Percentiles rank a stretch among this genome's conserved stretches.
phyloP scores from a whole-genome alignment of 2,329 filamentous ascomycete genomes.

The Alternaria sp. region DNA sequence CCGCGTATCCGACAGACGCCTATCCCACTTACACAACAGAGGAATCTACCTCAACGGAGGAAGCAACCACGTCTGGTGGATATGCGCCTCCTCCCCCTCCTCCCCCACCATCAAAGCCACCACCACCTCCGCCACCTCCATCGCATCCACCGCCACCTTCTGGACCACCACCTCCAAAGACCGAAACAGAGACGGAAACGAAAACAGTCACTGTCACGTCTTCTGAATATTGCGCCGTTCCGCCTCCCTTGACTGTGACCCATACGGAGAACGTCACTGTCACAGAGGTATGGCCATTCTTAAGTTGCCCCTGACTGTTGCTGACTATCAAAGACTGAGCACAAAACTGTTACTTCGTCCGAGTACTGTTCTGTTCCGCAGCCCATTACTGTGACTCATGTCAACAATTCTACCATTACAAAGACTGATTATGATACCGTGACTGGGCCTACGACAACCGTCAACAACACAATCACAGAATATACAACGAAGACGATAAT shows the following conservation, averaged over 20 bases:
- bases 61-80: background rate
- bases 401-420: conserved; percentile 8
- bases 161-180: background rate
- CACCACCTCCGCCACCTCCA: background rate
- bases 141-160: background rate
- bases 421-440: conserved; percentile 6
- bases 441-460: conserved; percentile 6
- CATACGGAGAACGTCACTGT: background rate
- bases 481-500: conserved; percentile 21
- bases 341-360: background rate
- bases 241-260: too few species aligned
- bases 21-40: background rate
- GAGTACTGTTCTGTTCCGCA: background rate
- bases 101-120: background rate
- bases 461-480: conserved; percentile 20
- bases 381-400: conserved; percentile 3
- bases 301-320: background rate
- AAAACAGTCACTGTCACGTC: background rate
- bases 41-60: background rate
- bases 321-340: background rate
- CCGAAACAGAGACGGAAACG: background rate
- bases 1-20: background rate
- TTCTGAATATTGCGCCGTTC: too few species aligned
- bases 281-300: background rate
- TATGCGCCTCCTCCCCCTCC: background rate